phyloP scores from a whole-genome alignment of 495 filamentous ascomycete genomes.

The Cryomyces antarcticus region DNA sequence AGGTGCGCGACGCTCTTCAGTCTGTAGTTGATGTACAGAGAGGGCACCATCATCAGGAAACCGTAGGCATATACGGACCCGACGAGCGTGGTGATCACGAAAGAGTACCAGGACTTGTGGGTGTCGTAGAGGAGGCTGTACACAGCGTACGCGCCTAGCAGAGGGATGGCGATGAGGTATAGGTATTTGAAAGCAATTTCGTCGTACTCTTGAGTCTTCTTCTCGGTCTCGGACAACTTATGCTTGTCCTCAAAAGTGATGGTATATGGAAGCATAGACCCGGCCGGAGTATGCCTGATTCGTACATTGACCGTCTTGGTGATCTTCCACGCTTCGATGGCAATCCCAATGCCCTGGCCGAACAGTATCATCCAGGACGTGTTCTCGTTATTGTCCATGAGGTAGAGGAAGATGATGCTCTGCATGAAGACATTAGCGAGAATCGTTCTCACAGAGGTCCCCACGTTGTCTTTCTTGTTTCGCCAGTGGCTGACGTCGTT shows the following conservation, averaged over 20 bases:
- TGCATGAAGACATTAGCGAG: constrained; percentile 98
- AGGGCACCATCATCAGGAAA: constrained; percentile 98
- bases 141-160: constrained; percentile 68
- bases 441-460: constrained; percentile 87
- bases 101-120: constrained; percentile 97
- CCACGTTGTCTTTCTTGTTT: constrained; percentile 98
- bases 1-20: constrained; percentile 94
- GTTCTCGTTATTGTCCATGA: constrained; percentile 93
- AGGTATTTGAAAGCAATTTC: constrained; percentile 93
- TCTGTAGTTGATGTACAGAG: constrained; percentile 94
- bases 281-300: constrained; percentile 43
- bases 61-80: constrained; percentile 95
- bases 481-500: constrained; percentile 94
- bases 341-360: constrained; percentile 78
- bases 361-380: constrained; percentile 98
- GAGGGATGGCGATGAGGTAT: constrained; percentile 74
- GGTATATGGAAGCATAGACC: constrained; percentile 59
- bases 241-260: constrained; percentile 93
- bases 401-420: constrained; percentile 82
- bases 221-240: constrained; percentile 78
- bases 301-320: constrained; percentile 93
- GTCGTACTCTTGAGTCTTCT: constrained; percentile 97
- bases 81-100: constrained; percentile 75
- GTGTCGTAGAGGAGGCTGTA: constrained; percentile 86
- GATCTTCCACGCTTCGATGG: constrained; percentile 94